Conservation (phyloP, 495 filamentous ascomycete genomes). For the Jackrogersella multiformis region DNA sequence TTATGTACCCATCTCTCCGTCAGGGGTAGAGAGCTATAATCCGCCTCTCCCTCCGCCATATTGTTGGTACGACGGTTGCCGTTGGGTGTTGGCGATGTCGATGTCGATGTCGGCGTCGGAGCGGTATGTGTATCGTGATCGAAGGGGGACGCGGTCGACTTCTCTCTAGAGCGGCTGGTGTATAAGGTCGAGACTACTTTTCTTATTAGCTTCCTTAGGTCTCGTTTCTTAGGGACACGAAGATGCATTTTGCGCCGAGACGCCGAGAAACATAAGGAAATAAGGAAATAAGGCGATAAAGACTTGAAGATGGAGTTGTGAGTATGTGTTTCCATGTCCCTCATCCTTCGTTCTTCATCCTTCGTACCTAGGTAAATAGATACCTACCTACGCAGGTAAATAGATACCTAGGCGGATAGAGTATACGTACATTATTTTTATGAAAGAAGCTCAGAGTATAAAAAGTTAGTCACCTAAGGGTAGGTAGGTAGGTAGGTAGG, state of each 20-base stretch:
- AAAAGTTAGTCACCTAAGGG: not conserved
- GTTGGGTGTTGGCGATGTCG: conserved; percentile 2
- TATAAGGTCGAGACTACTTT: conserved; percentile 37
- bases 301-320: conserved; percentile 4
- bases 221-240: conserved; percentile 15
- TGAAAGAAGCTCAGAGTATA: conserved; percentile 11
- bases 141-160: not conserved
- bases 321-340: not conserved
- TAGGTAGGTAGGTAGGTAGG: no score
- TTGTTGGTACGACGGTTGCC: conserved; percentile 29
- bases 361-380: not conserved
- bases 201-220: conserved; percentile 40
- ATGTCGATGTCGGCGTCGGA: not conserved
- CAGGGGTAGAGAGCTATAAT: conserved; percentile 83
- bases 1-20: conserved; percentile 89
- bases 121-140: conserved; percentile 13
- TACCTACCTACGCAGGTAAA: conserved; percentile 3
- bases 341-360: not conserved
- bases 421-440: conserved; percentile 31
- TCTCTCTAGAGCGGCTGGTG: conserved; percentile 19
- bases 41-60: conserved; percentile 80
- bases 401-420: not conserved
- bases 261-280: conserved; percentile 21
- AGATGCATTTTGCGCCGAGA: conserved; percentile 26
- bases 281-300: conserved; percentile 24